Evolutionary conservation across 805 yeast species (phyloP).

Genomic region (Sugiyamaella boreocaroliniensis): DNA sequence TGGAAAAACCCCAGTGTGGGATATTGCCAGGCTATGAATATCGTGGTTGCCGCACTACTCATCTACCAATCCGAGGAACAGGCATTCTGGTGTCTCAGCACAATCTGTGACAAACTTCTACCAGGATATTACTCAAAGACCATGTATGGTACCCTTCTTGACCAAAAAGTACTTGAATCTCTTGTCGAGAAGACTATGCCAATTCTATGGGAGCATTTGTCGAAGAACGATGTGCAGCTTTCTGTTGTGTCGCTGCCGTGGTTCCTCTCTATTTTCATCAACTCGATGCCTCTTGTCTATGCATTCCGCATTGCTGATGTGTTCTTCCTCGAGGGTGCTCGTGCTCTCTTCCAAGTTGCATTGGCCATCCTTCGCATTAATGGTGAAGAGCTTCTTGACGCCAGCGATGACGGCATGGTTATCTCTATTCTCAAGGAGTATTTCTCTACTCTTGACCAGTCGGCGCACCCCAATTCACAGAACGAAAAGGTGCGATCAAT

Average conservation of each 20-base stretch:
- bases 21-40: constrained; percentile 98
- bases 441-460: constrained; percentile 67
- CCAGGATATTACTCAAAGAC: constrained; percentile 97
- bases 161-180: constrained; percentile 88
- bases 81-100: constrained; percentile 87
- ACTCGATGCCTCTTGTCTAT: constrained; percentile 89
- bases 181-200: constrained; percentile 89
- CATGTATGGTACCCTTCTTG: constrained; percentile 94
- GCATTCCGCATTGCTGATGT: constrained; percentile 90
- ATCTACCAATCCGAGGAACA: constrained; percentile 85
- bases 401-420: constrained; percentile 89
- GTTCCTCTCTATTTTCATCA: constrained; percentile 85
- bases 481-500: constrained; percentile 58
- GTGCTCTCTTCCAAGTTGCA: constrained; percentile 85
- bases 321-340: constrained; percentile 83
- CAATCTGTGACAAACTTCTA: constrained; percentile 72
- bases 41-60: constrained; percentile 48
- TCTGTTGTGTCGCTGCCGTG: constrained; percentile 93
- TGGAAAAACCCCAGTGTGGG: constrained; percentile 98
- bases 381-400: constrained; percentile 71
- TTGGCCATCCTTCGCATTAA: constrained; percentile 83
- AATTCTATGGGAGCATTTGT: constrained; percentile 73
- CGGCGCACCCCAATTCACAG: constrained; percentile 67
- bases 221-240: constrained; percentile 74
- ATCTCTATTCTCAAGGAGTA: constrained; percentile 78